Percentiles rank a stretch among this genome's conserved stretches.
These are phyloP conservation scores for Leishmania major DNA, from an alignment of 208 protist genomes.

Conservation along the genomic window DNA sequence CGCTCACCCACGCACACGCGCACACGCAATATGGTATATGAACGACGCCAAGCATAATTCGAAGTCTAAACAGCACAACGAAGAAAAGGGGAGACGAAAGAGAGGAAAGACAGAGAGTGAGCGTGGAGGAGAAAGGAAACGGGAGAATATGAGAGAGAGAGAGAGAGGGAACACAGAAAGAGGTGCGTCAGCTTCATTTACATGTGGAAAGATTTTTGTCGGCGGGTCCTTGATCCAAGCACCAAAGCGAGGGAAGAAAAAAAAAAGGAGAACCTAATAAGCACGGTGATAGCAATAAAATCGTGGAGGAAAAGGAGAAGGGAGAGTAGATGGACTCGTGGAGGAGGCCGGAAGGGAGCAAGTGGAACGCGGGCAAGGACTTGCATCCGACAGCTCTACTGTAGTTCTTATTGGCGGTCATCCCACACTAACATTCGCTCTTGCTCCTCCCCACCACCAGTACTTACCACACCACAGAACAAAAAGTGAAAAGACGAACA, in stretches of 20 bases:
- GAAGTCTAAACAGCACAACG: too few species aligned
- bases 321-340: not conserved
- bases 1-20: not conserved
- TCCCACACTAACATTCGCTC: not conserved
- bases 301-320: not conserved
- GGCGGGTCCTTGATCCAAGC: not conserved
- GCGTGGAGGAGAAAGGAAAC: not conserved
- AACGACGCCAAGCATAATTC: not conserved
- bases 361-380: not conserved
- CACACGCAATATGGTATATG: not conserved
- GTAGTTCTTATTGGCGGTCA: not conserved
- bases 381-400: not conserved
- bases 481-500: constrained; percentile 1
- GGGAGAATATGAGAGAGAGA: constrained; percentile 18
- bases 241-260: not conserved
- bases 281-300: not conserved
- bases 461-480: not conserved
- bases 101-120: not conserved
- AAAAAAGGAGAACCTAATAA: not conserved
- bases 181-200: constrained; percentile 15
- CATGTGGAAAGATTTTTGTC: constrained; percentile 13
- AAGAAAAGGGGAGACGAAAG: constrained; percentile 1
- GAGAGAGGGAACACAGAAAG: constrained; percentile 6
- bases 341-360: not conserved
- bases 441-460: not conserved